These are phyloP conservation scores for Naganishia liquefaciens DNA, from an alignment of 1,284 basidiomycete genomes.

Conservation along the genomic window DNA sequence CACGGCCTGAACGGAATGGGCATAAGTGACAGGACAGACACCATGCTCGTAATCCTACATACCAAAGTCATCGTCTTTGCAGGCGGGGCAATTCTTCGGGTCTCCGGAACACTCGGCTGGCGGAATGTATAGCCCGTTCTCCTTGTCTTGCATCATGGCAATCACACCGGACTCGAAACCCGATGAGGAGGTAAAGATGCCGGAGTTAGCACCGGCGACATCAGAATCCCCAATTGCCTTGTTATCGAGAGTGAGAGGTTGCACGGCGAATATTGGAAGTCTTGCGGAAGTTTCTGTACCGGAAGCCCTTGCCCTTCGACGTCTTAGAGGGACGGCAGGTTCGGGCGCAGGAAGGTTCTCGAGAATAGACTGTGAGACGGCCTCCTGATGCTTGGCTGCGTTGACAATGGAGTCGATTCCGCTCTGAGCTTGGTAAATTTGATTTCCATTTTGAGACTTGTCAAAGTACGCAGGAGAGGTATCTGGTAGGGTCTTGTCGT, in stretches of 20 bases:
- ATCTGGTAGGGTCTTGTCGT: slow-evolving; percentile 26
- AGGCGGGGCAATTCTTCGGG: slow-evolving; percentile 53
- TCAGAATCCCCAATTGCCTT: background rate
- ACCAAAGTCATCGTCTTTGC: slow-evolving; percentile 52
- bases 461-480: slow-evolving; percentile 1
- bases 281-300: background rate
- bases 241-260: background rate
- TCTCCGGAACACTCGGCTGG: slow-evolving; percentile 51
- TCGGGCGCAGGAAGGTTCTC: slow-evolving; percentile 75
- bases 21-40: background rate
- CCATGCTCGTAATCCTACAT: slow-evolving; percentile 22
- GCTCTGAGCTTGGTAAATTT: slow-evolving; percentile 5
- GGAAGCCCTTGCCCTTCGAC: slow-evolving; percentile 48
- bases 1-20: slow-evolving; percentile 60
- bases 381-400: slow-evolving; percentile 27
- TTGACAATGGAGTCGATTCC: slow-evolving; percentile 33
- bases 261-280: slow-evolving; percentile 30
- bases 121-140: slow-evolving; percentile 27
- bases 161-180: slow-evolving; percentile 17
- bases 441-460: background rate
- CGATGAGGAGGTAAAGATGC: slow-evolving; percentile 9
- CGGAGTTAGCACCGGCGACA: background rate
- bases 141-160: slow-evolving; percentile 26
- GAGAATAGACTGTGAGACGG: slow-evolving; percentile 59
- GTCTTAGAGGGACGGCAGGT: slow-evolving; percentile 71